Evolutionary conservation across 2,329 filamentous ascomycete genomes (phyloP), one percentile per base, ranked within the genome.

Genomic region (Aspergillus terreus): DNA sequence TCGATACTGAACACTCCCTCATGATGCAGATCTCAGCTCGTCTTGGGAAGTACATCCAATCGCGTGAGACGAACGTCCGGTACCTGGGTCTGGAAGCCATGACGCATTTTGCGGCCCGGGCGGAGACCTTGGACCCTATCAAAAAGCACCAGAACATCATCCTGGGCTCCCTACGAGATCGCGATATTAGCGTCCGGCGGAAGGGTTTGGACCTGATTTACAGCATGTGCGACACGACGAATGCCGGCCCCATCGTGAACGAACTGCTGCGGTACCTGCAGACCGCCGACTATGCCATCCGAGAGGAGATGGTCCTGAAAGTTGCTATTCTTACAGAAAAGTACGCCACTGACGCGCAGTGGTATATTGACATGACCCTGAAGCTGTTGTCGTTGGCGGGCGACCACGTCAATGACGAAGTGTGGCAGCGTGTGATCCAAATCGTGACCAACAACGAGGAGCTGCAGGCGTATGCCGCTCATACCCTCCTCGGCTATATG

Each of bases 381-480:
- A 85, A 92, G 50, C 82, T 99, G 47, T 92, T 99, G 53, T 91
- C 92, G 52, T 92, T 97, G 84, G 94, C 95, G 3, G 94, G 94
- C 60, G 94, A 99, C 65, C 94, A 99, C 70, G 92, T 99, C 61
- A 97, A 92, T 71, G 95, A 99, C 58, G 94, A 99, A 73, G 94
- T 99, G 15, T 99, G 94, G 94, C 94, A 99, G 70, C 86, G 94
- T 62, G 92, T 99, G 50, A 96, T 96, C 57, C 94, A 99, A 70
- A 97, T 99, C 62, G 92, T 97, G 53, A 97, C 94, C 49, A 99
- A 99, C 77, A 99, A 99, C 71, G 94, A 99, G 71, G 92, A 97
- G 70, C 80, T 99, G 10, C 94, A 99, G 72, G 87, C 96, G 0
- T 99, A 99, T 68, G 94, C 94, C 1, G 91, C 94, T 4, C 90